Conservation (phyloP, 139 green algal genomes). For the Coelastrella sp. region DNA sequence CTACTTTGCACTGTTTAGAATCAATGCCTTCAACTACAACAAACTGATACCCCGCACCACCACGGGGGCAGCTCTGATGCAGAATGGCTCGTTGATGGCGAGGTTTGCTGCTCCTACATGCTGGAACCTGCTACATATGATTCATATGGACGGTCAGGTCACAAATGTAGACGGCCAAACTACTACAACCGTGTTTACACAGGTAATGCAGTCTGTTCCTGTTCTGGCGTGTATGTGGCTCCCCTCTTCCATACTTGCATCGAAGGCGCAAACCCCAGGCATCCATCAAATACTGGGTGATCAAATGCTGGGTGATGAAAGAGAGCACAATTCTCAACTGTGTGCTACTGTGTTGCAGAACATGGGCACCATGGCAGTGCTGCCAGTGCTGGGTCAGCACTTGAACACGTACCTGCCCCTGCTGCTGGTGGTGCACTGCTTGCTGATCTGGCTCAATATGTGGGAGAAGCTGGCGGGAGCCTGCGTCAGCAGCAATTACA, state of each 20-base stretch:
- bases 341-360: constrained; percentile 58
- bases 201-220: constrained; percentile 3
- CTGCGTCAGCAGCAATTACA: constrained; percentile 59
- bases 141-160: constrained; percentile 67
- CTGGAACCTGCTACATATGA: constrained; percentile 95
- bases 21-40: constrained; percentile 86
- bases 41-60: constrained; percentile 62
- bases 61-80: constrained; percentile 53
- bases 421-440: constrained; percentile 74
- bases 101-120: constrained; percentile 94
- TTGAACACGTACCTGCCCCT: constrained; percentile 91
- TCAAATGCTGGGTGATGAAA: too few species aligned
- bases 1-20: constrained; percentile 92
- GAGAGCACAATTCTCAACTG: not conserved
- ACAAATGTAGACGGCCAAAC: not conserved
- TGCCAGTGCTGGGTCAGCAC: constrained; percentile 73
- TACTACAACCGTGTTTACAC: constrained; percentile 68
- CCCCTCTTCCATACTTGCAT: too few species aligned
- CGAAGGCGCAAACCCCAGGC: too few species aligned
- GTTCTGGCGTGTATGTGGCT: too few species aligned
- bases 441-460: constrained; percentile 68
- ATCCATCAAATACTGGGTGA: too few species aligned
- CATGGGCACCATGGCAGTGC: constrained; percentile 85
- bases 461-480: constrained; percentile 62
- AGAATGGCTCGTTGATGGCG: constrained; percentile 85